Evolutionary conservation across 345 rosid species (phyloP).

Genomic region (Lepidium aucheri): DNA sequence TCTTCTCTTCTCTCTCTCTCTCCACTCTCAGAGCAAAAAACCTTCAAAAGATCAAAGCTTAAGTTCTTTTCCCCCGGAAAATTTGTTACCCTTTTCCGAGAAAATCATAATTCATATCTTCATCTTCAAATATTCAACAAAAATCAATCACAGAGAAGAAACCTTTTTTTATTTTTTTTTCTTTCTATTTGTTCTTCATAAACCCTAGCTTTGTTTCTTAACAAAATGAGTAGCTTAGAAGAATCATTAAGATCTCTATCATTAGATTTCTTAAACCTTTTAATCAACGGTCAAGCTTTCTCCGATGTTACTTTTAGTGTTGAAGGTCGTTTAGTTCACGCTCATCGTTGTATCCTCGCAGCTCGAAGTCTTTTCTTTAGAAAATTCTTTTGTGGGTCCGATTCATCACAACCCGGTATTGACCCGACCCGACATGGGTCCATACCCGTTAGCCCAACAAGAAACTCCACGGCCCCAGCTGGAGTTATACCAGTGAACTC

Average conservation of each 20-base stretch:
- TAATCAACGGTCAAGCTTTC: constrained; percentile 98
- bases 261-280: constrained; percentile 74
- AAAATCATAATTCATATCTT: not conserved
- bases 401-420: constrained; percentile 44
- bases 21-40: not conserved
- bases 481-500: constrained; percentile 86
- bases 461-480: constrained; percentile 20
- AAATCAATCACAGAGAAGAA: not conserved
- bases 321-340: constrained; percentile 93
- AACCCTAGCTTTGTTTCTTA: constrained; percentile 14
- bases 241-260: constrained; percentile 92
- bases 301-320: constrained; percentile 98
- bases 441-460: constrained; percentile 20
- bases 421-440: constrained; percentile 40
- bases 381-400: constrained; percentile 86
- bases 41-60: constrained; percentile 11
- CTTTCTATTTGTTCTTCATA: not conserved
- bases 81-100: not conserved
- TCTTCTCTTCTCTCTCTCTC: constrained; percentile 23
- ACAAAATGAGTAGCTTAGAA: constrained; percentile 44
- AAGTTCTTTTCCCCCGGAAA: not conserved
- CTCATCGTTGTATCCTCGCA: constrained; percentile 95
- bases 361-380: constrained; percentile 91
- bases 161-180: not conserved
- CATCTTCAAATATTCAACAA: not conserved